Percentiles rank a stretch among this genome's conserved stretches.
phyloP scores from a whole-genome alignment of 2,329 filamentous ascomycete species.

The Pseudogymnoascus sp. region DNA sequence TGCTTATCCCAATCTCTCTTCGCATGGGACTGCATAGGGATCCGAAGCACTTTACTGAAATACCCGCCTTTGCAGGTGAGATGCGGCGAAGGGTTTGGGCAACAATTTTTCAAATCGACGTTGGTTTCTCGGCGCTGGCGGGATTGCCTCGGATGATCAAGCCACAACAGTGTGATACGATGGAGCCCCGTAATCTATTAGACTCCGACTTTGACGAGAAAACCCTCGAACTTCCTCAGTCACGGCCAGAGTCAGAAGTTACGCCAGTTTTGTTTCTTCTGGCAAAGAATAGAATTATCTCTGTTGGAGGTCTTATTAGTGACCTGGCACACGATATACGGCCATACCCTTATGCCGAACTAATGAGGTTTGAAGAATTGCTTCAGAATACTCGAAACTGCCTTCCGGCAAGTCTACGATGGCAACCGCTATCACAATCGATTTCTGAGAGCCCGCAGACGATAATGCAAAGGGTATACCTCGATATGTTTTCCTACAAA shows the following conservation, averaged over 20 bases:
- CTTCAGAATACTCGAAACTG: conserved; percentile 37
- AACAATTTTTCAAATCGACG: conserved; percentile 63
- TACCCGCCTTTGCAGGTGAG: conserved; percentile 70
- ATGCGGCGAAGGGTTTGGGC: conserved; percentile 64
- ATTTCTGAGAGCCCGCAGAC: conserved; percentile 37
- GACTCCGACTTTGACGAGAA: conserved; percentile 34
- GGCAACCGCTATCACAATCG: conserved; percentile 39
- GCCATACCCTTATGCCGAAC: conserved; percentile 40
- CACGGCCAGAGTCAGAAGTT: conserved; percentile 22
- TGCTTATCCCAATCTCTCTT: conserved; percentile 48
- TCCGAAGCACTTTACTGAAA: conserved; percentile 61
- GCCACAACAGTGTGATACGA: conserved; percentile 65
- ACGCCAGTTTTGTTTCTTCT: conserved; percentile 28
- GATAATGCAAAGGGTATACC: conserved; percentile 43
- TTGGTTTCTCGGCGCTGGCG: conserved; percentile 69
- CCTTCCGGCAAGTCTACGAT: conserved; percentile 40
- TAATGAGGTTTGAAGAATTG: conserved; percentile 40
- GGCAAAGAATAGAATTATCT: conserved; percentile 40
- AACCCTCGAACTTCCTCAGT: conserved; percentile 23
- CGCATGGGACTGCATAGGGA: conserved; percentile 71
- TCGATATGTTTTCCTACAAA: conserved; percentile 43
- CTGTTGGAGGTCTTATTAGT: conserved; percentile 44
- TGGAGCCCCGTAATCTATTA: conserved; percentile 57
- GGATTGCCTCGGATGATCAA: conserved; percentile 58
- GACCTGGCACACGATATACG: conserved; percentile 41